phyloP scores from a whole-genome alignment of 1,284 basidiomycete genomes.

The Apiotrichum gamsii region DNA sequence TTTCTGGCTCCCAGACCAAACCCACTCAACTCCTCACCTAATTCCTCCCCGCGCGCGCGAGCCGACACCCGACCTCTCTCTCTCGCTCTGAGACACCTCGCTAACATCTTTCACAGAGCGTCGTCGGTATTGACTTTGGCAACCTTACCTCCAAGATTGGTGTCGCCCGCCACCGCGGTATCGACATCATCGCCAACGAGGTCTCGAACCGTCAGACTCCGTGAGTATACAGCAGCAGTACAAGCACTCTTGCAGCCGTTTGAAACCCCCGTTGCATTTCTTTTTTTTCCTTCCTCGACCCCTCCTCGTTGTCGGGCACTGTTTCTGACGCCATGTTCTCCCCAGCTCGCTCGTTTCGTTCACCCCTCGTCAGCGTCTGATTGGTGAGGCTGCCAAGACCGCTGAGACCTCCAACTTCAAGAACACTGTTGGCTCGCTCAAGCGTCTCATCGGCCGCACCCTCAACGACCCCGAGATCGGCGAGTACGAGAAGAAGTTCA shows the following conservation, averaged over 20 bases:
- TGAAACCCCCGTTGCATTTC: no score
- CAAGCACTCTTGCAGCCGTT: background rate
- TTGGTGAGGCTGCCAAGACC: slow-evolving; percentile 90
- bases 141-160: slow-evolving; percentile 86
- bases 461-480: slow-evolving; percentile 69
- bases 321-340: background rate
- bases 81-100: background rate
- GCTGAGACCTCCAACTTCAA: slow-evolving; percentile 97
- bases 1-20: no score
- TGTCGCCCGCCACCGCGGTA: slow-evolving; percentile 84
- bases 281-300: background rate
- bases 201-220: slow-evolving; percentile 91
- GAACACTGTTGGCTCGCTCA: slow-evolving; percentile 86
- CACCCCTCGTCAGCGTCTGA: slow-evolving; percentile 75
- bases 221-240: slow-evolving; percentile 52
- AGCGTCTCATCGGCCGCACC: slow-evolving; percentile 76
- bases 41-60: no score
- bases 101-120: slow-evolving; percentile 44
- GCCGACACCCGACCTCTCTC: no score
- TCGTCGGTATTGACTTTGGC: slow-evolving; percentile 89
- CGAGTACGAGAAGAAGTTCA: slow-evolving; percentile 78
- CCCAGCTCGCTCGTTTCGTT: slow-evolving; percentile 83
- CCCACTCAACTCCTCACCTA: no score
- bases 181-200: slow-evolving; percentile 93
- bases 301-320: background rate